Evolutionary conservation across 148 eudicot species (phyloP), one percentile per base, ranked within the genome.

Genomic region (Dysphania ambrosioides): DNA sequence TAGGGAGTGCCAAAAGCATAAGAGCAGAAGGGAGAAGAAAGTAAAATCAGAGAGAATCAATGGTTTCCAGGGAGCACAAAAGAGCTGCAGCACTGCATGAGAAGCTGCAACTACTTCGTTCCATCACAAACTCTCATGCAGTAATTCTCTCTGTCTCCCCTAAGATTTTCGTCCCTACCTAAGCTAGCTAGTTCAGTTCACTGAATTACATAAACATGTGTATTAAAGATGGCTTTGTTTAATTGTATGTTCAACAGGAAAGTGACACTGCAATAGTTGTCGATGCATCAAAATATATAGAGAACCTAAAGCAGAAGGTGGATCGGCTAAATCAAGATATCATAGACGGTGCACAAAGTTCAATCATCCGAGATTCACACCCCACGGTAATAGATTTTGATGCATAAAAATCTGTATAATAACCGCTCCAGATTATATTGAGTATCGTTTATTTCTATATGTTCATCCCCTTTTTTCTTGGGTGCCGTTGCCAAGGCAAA

Each of bases 31-130:
- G 12, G 24, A 1, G n/a, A n/a, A n/a, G n/a, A n/a, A 16, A 2
- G 24, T n/a, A 61, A 35, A 66, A 30, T 23, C 56, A 0, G 64
- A 68, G 76, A 70, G 74, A 66, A 59, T 44, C 41, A 31, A 91
- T 89, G 96, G 91, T 84, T 71, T 89, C 97, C 69, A 88, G 87
- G 80, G 91, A 90, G 87, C 89, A 86, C 75, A 88, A 84, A 74
- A 87, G 86, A 85, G 86, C 83, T 53, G 82, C 83, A 40, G 80
- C 81, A 26, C 86, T 94, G 89, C 90, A 90, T 83, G 93, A 91
- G 88, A 88, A 94, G 81, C 91, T 94, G 79, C 96, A 94, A 78
- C 84, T 87, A 24, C 98, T 94, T 82, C 97, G 98, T 62, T 94
- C 98, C 65, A 85, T 94, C 81, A 88, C 97, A 53, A 80, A 94